Conservation (phyloP, 2,329 filamentous ascomycete species). For the Ceratocystis harringtonii region DNA sequence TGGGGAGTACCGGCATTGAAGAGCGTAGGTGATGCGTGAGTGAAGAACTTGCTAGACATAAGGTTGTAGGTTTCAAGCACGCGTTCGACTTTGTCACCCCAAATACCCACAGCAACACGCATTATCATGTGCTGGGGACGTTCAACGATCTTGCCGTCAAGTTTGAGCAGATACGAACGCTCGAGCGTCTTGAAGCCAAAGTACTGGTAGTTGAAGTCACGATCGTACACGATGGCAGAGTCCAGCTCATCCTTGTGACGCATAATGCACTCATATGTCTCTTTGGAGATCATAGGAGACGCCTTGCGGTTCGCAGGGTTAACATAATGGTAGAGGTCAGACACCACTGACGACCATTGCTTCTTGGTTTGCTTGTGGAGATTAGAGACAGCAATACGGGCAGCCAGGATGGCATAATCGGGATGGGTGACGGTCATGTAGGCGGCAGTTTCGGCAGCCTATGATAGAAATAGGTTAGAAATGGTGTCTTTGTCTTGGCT, state of each 20-base stretch:
- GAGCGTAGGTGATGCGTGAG: conserved; percentile 90
- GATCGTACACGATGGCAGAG: conserved; percentile 97
- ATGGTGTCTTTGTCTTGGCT: background rate
- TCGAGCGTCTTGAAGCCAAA: conserved; percentile 99
- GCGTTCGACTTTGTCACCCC: conserved; percentile 85
- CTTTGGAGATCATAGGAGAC: conserved; percentile 88
- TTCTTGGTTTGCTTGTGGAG: conserved; percentile 99
- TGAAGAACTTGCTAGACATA: conserved; percentile 98
- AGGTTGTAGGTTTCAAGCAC: conserved; percentile 96
- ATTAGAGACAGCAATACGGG: conserved; percentile 96
- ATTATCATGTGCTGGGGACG: conserved; percentile 99
- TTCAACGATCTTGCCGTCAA: conserved; percentile 91
- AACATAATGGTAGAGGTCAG: conserved; percentile 86
- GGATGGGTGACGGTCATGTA: conserved; percentile 99
- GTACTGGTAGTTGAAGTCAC: conserved; percentile 99
- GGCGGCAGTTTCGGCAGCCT: conserved; percentile 96
- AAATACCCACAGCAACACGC: conserved; percentile 95
- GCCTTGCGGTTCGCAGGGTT: conserved; percentile 77
- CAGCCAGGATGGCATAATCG: conserved; percentile 95
- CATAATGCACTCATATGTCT: conserved; percentile 87
- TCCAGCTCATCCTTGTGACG: conserved; percentile 93
- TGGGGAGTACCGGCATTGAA: conserved; percentile 96
- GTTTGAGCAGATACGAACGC: conserved; percentile 89
- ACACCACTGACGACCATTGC: conserved; percentile 92
- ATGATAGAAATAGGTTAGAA: conserved; percentile 19